phyloP scores from a whole-genome alignment of 2,329 filamentous ascomycete genomes.

The Colletotrichum endophyticum region DNA sequence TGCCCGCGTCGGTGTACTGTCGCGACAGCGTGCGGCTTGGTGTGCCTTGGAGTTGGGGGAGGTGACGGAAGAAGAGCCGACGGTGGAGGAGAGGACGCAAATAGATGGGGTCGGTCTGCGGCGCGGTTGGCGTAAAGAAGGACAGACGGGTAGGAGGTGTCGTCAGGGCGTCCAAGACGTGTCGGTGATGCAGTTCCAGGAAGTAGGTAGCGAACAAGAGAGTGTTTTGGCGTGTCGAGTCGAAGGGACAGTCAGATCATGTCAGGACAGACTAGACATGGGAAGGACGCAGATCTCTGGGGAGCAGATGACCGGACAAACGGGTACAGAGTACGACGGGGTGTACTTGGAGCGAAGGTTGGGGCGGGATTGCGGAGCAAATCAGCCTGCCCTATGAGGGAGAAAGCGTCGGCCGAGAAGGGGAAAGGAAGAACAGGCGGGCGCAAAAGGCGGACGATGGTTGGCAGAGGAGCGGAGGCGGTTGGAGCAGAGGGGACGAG shows the following conservation, averaged over 20 bases:
- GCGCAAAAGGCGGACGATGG: neutral
- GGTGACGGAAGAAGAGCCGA: neutral
- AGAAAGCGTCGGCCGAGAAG: neutral
- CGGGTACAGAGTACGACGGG: neutral
- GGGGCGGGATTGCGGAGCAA: neutral
- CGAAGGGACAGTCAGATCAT: neutral
- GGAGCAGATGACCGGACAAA: conserved; percentile 17
- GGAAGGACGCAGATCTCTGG: conserved; percentile 4
- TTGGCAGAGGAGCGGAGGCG: neutral
- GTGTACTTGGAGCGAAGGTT: neutral
- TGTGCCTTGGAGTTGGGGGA: neutral
- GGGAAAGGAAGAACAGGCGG: conserved; percentile 15
- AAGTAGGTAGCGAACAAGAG: neutral
- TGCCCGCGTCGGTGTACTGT: conserved; percentile 4
- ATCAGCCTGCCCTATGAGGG: neutral
- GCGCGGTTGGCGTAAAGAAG: neutral
- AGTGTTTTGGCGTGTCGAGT: neutral
- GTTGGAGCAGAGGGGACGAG: neutral
- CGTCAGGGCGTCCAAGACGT: neutral
- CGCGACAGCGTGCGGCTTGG: neutral
- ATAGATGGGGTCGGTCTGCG: neutral
- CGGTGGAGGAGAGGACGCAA: neutral
- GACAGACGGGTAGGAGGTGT: neutral
- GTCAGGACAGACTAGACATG: neutral
- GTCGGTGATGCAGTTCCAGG: neutral